Evolutionary conservation across 2,329 filamentous ascomycete genomes (phyloP).

Genomic region (Trichophaea hybrida): DNA sequence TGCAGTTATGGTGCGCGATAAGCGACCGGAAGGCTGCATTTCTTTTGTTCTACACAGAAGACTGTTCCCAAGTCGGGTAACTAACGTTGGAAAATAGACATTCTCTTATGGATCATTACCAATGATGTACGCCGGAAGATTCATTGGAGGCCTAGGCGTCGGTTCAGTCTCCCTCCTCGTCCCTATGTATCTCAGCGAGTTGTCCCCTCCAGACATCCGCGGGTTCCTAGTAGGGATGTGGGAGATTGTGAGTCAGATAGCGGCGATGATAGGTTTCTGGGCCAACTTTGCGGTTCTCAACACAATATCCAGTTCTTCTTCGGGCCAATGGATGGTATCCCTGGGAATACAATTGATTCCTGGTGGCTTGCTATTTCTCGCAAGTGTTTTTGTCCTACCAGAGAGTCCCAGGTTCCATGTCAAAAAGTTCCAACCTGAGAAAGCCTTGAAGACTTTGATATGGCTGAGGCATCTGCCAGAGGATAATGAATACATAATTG

Average conservation of each 20-base stretch:
- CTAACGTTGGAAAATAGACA: constrained; percentile 10
- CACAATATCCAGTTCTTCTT: neutral
- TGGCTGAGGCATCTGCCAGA: constrained; percentile 30
- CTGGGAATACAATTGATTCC: constrained; percentile 37
- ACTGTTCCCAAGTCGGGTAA: neutral
- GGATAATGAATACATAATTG: constrained; percentile 32
- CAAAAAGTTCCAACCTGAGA: constrained; percentile 23
- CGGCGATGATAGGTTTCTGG: constrained; percentile 50
- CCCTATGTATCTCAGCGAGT: constrained; percentile 47
- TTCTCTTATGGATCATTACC: constrained; percentile 28
- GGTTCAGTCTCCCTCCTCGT: constrained; percentile 50
- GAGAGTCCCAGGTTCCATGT: constrained; percentile 29
- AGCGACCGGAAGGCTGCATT: neutral
- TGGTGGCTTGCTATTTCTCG: constrained; percentile 26
- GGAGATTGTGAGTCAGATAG: constrained; percentile 51
- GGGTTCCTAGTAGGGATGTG: constrained; percentile 53
- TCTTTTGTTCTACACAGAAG: neutral
- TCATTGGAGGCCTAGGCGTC: constrained; percentile 49
- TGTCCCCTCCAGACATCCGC: constrained; percentile 47
- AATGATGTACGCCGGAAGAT: constrained; percentile 46
- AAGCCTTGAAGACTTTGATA: constrained; percentile 27
- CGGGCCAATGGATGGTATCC: constrained; percentile 47
- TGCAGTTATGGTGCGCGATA: constrained; percentile 20
- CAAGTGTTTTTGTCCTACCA: constrained; percentile 26
- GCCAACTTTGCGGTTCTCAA: constrained; percentile 36